A percentile compares a stretch with the other conserved stretches of the same genome.
Evolutionary conservation across 129 eudicot genomes (phyloP).

Genomic region (Flaveria brownii): DNA sequence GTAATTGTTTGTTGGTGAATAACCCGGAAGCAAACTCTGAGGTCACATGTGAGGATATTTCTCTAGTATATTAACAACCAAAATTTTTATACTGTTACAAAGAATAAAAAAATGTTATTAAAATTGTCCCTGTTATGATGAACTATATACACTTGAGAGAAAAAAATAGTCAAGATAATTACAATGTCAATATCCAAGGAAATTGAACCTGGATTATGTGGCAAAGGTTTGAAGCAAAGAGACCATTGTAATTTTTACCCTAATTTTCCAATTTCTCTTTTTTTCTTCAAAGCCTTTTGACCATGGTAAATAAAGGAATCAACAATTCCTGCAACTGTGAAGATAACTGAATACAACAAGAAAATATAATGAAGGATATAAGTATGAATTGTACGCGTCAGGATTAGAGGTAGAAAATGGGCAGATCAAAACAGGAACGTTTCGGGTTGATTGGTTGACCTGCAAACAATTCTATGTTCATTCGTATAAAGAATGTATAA

Average conservation of each 20-base stretch:
- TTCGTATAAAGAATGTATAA: not conserved
- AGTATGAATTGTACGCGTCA: not conserved
- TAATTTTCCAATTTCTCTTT: constrained; percentile 60
- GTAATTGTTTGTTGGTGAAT: no score
- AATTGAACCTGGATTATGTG: constrained; percentile 3
- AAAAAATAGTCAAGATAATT: constrained; percentile 10
- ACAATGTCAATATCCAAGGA: constrained; percentile 17
- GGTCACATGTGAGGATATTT: not conserved
- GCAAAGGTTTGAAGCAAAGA: not conserved
- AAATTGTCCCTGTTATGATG: constrained; percentile 22
- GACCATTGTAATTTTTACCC: constrained; percentile 35
- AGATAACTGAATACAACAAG: constrained; percentile 50
- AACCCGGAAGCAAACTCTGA: no score
- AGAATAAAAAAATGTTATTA: not conserved
- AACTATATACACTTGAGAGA: constrained; percentile 28
- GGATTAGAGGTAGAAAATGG: not conserved
- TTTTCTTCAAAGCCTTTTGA: constrained; percentile 72
- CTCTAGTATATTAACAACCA: constrained; percentile 18
- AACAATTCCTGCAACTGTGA: constrained; percentile 84
- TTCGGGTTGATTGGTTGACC: not conserved
- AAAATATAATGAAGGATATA: not conserved
- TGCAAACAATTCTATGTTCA: not conserved
- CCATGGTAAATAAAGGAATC: constrained; percentile 86
- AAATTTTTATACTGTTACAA: constrained; percentile 28
- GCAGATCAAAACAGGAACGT: not conserved